A percentile compares a stretch with the other conserved stretches of the same genome.
phyloP scores from a whole-genome alignment of 495 filamentous ascomycete genomes.

The Lasiosphaeria ovina region DNA sequence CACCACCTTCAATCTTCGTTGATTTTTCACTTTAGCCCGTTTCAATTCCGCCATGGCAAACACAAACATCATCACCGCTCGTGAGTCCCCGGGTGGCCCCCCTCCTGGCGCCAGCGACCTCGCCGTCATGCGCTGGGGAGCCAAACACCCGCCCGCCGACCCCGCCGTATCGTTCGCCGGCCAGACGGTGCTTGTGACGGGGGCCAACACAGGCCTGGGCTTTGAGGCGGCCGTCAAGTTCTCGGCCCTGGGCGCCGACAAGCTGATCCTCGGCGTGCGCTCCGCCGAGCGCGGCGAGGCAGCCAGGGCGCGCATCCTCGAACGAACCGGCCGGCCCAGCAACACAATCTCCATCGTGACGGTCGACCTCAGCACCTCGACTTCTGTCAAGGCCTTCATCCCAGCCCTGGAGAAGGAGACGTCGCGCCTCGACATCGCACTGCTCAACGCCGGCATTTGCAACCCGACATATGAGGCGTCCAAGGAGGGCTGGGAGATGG shows the following conservation, averaged over 20 bases:
- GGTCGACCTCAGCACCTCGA: constrained; percentile 49
- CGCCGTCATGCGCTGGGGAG: not conserved
- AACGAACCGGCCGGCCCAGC: not conserved
- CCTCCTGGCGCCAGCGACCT: not conserved
- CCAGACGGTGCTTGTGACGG: constrained; percentile 53
- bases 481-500: constrained; percentile 48
- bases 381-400: constrained; percentile 46
- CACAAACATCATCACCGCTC: not conserved
- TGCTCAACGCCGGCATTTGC: constrained; percentile 53
- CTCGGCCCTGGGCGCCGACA: constrained; percentile 8
- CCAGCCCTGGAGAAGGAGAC: constrained; percentile 34
- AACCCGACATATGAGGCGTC: constrained; percentile 11
- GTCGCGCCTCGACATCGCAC: constrained; percentile 45
- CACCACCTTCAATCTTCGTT: not conserved
- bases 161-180: constrained; percentile 9
- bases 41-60: not conserved
- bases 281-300: constrained; percentile 17
- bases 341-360: constrained; percentile 52
- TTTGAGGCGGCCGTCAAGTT: constrained; percentile 46
- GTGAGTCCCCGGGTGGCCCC: not conserved
- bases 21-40: not conserved
- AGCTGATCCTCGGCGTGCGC: constrained; percentile 16
- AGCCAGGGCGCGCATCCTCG: not conserved
- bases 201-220: constrained; percentile 52
- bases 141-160: constrained; percentile 1